Evolutionary conservation across 208 protist genomes (phyloP).

Genomic region (Trypanosoma melophagium): DNA sequence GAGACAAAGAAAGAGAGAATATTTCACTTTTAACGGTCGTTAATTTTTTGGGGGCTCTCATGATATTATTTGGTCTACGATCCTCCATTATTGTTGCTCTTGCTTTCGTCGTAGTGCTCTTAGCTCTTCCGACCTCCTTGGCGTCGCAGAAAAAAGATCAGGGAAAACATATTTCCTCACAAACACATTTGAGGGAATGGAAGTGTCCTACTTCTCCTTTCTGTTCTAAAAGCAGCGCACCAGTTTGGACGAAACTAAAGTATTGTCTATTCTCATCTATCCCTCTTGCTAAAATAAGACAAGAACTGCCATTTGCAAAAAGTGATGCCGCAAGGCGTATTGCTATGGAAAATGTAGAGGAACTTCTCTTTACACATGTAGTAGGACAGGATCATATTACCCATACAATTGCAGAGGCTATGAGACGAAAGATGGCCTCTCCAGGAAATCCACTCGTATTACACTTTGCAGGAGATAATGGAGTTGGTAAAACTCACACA

Average conservation of each 20-base stretch:
- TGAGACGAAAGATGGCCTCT: constrained; percentile 59
- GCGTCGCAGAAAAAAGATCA: no score
- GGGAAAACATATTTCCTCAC: background rate
- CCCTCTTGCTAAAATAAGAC: constrained; percentile 11
- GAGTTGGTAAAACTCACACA: constrained; percentile 77
- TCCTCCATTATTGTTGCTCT: no score
- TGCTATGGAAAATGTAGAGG: constrained; percentile 39
- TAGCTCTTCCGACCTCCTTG: no score
- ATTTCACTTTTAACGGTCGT: no score
- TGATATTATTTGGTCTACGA: no score
- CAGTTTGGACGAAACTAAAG: constrained; percentile 24
- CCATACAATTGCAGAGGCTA: constrained; percentile 37
- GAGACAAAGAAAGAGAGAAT: no score
- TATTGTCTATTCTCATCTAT: constrained; percentile 40
- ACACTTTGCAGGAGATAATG: constrained; percentile 82
- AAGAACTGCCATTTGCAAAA: constrained; percentile 58
- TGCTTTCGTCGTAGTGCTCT: no score
- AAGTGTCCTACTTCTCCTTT: constrained; percentile 49
- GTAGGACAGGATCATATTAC: constrained; percentile 61
- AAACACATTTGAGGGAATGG: background rate
- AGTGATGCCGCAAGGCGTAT: constrained; percentile 37
- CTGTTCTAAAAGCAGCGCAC: constrained; percentile 32
- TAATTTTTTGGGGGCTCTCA: no score
- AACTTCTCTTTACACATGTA: constrained; percentile 49
- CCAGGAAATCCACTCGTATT: constrained; percentile 68